A percentile compares a stretch with the other conserved stretches of the same genome.
These are phyloP conservation scores for Fusarium equiseti DNA, from an alignment of 2,329 filamentous ascomycete species.

Conservation along the genomic window DNA sequence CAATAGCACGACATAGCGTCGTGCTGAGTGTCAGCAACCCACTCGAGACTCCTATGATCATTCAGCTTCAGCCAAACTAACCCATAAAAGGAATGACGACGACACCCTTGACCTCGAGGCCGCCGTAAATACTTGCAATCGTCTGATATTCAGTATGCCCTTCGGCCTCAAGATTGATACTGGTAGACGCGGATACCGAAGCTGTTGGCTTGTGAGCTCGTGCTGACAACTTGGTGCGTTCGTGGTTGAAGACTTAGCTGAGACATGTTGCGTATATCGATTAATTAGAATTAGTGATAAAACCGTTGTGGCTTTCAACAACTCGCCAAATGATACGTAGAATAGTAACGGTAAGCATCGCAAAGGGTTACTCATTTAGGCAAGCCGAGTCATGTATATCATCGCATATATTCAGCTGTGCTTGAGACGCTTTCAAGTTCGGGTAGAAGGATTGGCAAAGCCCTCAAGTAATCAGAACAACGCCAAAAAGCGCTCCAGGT, in stretches of 20 bases:
- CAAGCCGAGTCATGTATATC: constrained; percentile 37
- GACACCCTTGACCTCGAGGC: constrained; percentile 14
- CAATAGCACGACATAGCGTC: constrained; percentile 18
- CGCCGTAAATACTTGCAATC: constrained; percentile 22
- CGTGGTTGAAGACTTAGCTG: not conserved
- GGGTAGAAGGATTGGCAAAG: not conserved
- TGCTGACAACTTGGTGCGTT: constrained; percentile 7
- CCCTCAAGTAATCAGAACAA: not conserved
- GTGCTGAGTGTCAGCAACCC: constrained; percentile 41
- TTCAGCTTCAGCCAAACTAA: constrained; percentile 33
- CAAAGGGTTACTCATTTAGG: constrained; percentile 42
- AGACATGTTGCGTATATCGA: constrained; percentile 4
- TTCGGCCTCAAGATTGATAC: constrained; percentile 4
- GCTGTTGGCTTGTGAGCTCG: constrained; percentile 2
- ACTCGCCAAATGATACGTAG: constrained; percentile 1
- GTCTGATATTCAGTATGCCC: constrained; percentile 28
- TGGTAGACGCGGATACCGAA: constrained; percentile 7
- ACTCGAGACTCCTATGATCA: constrained; percentile 25
- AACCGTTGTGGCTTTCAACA: constrained; percentile 39
- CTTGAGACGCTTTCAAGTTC: not conserved
- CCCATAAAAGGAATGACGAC: constrained; percentile 40
- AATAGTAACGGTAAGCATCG: constrained; percentile 4
- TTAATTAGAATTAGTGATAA: constrained; percentile 20
- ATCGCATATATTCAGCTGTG: not conserved
- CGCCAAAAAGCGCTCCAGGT: not conserved